Base-by-base conservation (phyloP, 108 stramenopile species). In the Seminavis robusta region DNA sequence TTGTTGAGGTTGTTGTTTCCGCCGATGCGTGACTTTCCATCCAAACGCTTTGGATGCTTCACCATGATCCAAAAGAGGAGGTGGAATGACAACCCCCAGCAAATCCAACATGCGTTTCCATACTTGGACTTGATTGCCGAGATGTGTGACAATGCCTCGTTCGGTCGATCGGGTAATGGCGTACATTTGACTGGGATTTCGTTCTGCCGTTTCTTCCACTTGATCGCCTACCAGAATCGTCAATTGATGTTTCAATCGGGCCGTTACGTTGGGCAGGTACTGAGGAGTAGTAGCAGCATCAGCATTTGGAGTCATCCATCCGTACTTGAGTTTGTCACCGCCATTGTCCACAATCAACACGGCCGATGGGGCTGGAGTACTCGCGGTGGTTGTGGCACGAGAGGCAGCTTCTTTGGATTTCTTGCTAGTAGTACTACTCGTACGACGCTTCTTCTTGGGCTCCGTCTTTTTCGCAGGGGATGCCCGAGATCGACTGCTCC, bases 301-400 rank as follows among this genome's bases (percentile, higher is more conserved):
- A n/a, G n/a, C n/a, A n/a, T n/a, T n/a, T n/a, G n/a, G n/a, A 47
- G 80, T 53, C 7, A 16, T 52, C 74, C 74, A 76, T 8, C 90
- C 90, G 52, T 80, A 88, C 57, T 91, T 91, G 41, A 91, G 47
- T 23, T 69, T 79, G 67, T 80, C 76, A 10, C 90, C 90, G 19
- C 90, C 90, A 62, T 88, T 91, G 70, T 91, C 90, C n/a, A 91
- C 74, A 29, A 91, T 62, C 48, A 80, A 45, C n/a, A 57, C 63
- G 3, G 47, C 57, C 1, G 77, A 48, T 3, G 77, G 77, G 15
- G 77, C 52, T 20, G 48, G 49, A 28, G 57, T 27, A n/a, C n/a
- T n/a, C n/a, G n/a, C n/a, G n/a, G n/a, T n/a, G n/a, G n/a, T n/a
- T n/a, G n/a, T n/a, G n/a, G n/a, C n/a, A n/a, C n/a, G n/a, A n/a